phyloP scores from a whole-genome alignment of 805 yeast genomes.

The Saccharomycopsis javanensis region DNA sequence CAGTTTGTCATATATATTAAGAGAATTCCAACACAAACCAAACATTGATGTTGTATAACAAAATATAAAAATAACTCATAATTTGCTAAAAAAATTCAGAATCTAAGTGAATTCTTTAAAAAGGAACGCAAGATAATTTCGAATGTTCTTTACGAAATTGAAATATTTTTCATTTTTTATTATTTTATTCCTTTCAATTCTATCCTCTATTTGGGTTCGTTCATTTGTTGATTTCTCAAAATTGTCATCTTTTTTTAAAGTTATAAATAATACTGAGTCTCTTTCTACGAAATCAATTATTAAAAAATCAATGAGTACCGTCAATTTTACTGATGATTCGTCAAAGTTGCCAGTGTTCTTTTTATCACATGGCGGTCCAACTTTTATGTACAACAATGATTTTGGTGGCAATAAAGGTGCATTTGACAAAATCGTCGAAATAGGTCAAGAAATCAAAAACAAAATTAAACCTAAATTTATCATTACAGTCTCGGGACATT shows the following conservation, averaged over 20 bases:
- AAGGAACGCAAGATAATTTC: too few relatives aligned
- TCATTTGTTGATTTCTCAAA: not conserved
- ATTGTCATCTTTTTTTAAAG: not conserved
- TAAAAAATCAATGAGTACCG: not conserved
- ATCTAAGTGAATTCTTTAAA: too few relatives aligned
- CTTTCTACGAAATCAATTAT: not conserved
- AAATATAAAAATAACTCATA: too few relatives aligned
- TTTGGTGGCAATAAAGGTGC: conserved; percentile 52
- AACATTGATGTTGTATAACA: too few relatives aligned
- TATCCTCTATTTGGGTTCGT: not conserved
- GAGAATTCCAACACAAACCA: too few relatives aligned
- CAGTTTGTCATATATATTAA: too few relatives aligned
- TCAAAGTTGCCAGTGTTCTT: conserved; percentile 46
- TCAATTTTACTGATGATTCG: not conserved
- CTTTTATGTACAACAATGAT: conserved; percentile 51
- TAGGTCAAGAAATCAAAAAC: conserved; percentile 44
- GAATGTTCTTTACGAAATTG: not conserved
- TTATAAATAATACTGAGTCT: too few relatives aligned
- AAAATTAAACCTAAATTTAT: conserved; percentile 54
- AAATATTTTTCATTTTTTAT: not conserved
- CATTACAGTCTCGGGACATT: conserved; percentile 66
- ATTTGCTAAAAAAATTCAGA: too few relatives aligned
- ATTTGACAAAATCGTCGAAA: conserved; percentile 35
- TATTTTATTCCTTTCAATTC: not conserved
- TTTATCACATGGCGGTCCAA: conserved; percentile 79